Base-by-base conservation (phyloP, 2,329 filamentous ascomycete species). In the Pseudodiploospora longispora region DNA sequence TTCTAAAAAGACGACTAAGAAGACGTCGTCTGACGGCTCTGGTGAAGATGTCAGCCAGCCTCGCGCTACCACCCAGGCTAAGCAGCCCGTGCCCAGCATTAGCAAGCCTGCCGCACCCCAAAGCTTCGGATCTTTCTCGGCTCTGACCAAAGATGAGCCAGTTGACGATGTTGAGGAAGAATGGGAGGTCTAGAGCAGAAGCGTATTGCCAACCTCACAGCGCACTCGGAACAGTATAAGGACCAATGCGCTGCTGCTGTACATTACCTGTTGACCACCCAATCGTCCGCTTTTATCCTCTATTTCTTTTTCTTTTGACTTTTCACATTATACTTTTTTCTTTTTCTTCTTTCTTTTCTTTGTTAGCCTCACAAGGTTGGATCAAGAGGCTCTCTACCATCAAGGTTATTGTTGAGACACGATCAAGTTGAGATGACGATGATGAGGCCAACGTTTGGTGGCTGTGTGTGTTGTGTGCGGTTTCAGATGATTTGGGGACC, bases 71-170 rank as follows among this genome's bases (percentile, higher is more conserved):
- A 50, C 57, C 32, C 60, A 63, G 48, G 48, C 60, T 42, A 59
- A 64, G 55, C 59, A 57, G 47, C 51, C 54, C 36, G 50, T 48
- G 7, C 42, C 55, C 29, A 53, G 50, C 28, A 44, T 44, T 46
- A 52, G 53, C 50, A 67, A 63, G 53, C 50, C 54, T n/a, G 39
- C 53, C 5, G 47, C 62, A 29, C 53, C 63, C 9, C 57, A 66
- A 50, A 58, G 57, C 36, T 67, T 72, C 49, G 66, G 67, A 33
- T 70, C 72, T 5, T 76, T 75, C 59, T 73, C 72, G 27, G 72
- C 72, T 4, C 60, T 76, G 47, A 68, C 62, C 50, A 60, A 62
- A 44, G 63, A 66, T 46, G 64, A 70, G 35, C 64, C 65, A 33
- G 54, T 56, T 34, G 61, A 59, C 34, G 66, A 68, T 10, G 66